phyloP scores from a whole-genome alignment of 345 rosid species.

The Raphanus sativus region DNA sequence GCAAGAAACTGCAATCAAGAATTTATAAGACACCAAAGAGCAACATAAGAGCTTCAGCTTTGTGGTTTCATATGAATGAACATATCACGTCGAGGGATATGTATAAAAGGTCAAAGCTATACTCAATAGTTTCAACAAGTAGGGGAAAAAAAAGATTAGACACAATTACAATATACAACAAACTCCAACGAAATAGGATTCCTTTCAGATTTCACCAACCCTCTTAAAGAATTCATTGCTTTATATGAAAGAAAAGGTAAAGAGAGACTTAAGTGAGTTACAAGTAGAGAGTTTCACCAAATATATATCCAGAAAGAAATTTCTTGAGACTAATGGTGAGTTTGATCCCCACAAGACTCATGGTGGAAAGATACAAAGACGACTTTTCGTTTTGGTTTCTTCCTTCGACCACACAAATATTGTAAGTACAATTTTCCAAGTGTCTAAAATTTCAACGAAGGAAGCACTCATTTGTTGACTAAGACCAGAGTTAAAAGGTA shows the following conservation, averaged over 20 bases:
- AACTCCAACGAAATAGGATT: neutral
- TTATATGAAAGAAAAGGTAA: neutral
- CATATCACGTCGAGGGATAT: conserved; percentile 15
- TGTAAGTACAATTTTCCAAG: neutral
- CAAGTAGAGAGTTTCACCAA: conserved; percentile 1
- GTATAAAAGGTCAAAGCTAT: conserved; percentile 14
- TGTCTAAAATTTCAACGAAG: conserved; percentile 9
- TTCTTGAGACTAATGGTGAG: conserved; percentile 2
- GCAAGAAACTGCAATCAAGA: conserved; percentile 1
- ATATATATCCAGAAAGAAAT: conserved; percentile 5
- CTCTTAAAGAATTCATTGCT: conserved; percentile 19
- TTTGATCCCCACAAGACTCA: conserved; percentile 18
- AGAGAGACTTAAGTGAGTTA: conserved; percentile 9
- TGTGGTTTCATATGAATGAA: neutral
- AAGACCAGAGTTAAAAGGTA: neutral
- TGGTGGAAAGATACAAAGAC: conserved; percentile 4
- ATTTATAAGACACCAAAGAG: neutral
- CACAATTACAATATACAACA: conserved; percentile 10
- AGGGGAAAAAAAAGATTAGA: conserved; percentile 10
- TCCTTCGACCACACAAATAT: neutral
- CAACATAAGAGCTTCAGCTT: neutral
- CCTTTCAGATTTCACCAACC: conserved; percentile 30
- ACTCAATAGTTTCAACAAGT: conserved; percentile 7
- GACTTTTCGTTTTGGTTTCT: conserved; percentile 4
- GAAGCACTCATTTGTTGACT: neutral